These are phyloP conservation scores for Samsoniella hepiali DNA, from an alignment of 2,329 filamentous ascomycete species.

Conservation along the genomic window DNA sequence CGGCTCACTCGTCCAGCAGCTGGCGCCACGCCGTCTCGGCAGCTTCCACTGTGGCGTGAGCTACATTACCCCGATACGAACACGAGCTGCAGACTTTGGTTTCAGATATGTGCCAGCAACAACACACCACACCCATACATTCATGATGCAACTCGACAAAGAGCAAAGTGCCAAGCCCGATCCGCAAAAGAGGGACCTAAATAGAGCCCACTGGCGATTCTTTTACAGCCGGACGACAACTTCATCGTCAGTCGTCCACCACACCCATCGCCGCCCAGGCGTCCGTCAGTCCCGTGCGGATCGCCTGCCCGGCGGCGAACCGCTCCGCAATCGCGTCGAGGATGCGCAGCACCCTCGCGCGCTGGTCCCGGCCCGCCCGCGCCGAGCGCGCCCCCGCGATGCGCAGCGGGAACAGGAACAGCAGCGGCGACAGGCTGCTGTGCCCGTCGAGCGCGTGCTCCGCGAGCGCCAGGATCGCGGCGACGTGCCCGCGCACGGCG, in stretches of 20 bases:
- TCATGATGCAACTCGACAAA: background rate
- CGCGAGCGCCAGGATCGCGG: slow-evolving; percentile 26
- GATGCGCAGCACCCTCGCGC: slow-evolving; percentile 22
- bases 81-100: background rate
- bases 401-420: slow-evolving; percentile 34
- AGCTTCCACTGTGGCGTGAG: background rate
- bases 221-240: no score
- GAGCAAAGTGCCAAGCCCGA: background rate
- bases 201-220: no score
- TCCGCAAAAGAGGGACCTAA: no score
- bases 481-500: slow-evolving; percentile 25
- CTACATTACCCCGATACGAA: background rate
- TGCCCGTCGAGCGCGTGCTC: slow-evolving; percentile 20
- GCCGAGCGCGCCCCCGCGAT: slow-evolving; percentile 33
- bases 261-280: slow-evolving; percentile 1
- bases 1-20: background rate
- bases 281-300: slow-evolving; percentile 2
- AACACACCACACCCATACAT: background rate
- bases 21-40: background rate
- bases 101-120: background rate
- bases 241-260: background rate
- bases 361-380: slow-evolving; percentile 23
- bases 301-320: slow-evolving; percentile 29
- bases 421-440: slow-evolving; percentile 29
- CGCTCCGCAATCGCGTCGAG: slow-evolving; percentile 23